These are phyloP conservation scores for Laburnicola sp. DNA, from an alignment of 2,329 filamentous ascomycete species.

Conservation along the genomic window DNA sequence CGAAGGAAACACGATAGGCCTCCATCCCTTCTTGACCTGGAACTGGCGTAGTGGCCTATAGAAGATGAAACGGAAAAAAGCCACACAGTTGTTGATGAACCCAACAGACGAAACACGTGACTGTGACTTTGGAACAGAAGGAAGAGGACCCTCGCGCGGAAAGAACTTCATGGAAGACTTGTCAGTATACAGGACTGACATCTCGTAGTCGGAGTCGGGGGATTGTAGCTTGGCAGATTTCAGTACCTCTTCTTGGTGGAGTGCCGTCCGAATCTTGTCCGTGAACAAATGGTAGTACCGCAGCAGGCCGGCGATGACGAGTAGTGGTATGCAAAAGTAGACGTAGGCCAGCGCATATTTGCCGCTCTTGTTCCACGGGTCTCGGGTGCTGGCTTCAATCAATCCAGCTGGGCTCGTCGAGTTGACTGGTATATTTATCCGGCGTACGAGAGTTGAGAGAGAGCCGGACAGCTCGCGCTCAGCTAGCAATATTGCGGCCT, in stretches of 20 bases:
- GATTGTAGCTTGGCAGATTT: constrained; percentile 63
- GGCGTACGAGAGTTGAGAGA: constrained; percentile 40
- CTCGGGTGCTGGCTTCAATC: constrained; percentile 60
- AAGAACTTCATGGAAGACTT: constrained; percentile 75
- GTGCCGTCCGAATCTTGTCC: constrained; percentile 86
- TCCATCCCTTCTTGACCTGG: constrained; percentile 62
- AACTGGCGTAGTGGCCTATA: constrained; percentile 83
- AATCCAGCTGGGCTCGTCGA: constrained; percentile 59
- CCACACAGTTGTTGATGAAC: constrained; percentile 75
- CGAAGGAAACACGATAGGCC: constrained; percentile 77
- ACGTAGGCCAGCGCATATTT: constrained; percentile 89
- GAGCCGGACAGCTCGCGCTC: constrained; percentile 33
- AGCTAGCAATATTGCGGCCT: constrained; percentile 30
- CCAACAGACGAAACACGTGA: constrained; percentile 76
- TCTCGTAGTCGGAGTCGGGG: constrained; percentile 63
- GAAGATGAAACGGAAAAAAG: constrained; percentile 84
- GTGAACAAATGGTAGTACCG: constrained; percentile 88
- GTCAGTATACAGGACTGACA: constrained; percentile 62
- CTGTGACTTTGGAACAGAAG: constrained; percentile 63
- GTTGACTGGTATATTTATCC: constrained; percentile 61
- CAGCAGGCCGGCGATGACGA: constrained; percentile 67
- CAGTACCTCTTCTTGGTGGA: constrained; percentile 81
- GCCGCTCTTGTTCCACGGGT: constrained; percentile 79
- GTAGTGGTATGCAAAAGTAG: constrained; percentile 77
- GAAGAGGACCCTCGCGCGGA: constrained; percentile 63